Evolutionary conservation across 108 stramenopile species (phyloP), one percentile per base, ranked within the genome.

Genomic region (Cyclotella atomus): DNA sequence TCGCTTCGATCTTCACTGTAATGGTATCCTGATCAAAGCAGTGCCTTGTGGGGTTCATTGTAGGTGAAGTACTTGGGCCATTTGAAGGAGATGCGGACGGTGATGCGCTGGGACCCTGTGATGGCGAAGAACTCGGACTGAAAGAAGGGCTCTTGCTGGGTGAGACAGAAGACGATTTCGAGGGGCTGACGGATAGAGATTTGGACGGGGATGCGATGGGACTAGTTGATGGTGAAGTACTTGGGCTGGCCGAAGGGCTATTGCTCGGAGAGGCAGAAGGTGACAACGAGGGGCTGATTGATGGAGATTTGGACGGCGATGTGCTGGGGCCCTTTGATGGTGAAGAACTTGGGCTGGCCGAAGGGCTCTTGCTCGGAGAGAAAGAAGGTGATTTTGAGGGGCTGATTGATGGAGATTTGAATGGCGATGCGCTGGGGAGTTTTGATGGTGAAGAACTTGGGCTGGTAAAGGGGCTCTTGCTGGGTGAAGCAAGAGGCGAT

Each of bases 61-160:
- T 17, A 6, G 50, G 50, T 52, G 50, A 15, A 23, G 4, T 57
- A 16, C 56, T 57, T 57, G 56, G 56, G 56, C 56, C 28, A 27
- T 25, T 57, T 29, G 56, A 29, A 29, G 56, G 56, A 20, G 56
- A 27, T 50, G 5, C 20, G 5, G 49, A 50, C 4, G 49, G 49
- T 4, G 49, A 21, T 20, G 20, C 20, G n/a, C 20, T 50, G 20
- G 49, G 49, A n/a, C n/a, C n/a, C n/a, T n/a, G n/a, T n/a, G n/a
- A n/a, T n/a, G n/a, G n/a, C 16, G 16, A 15, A 50, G n/a, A 4
- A 50, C 19, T 50, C 17, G 20, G 20, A 21, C 5, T 17, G 49
- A n/a, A 17, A 17, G 49, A 20, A 4, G 49, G 49, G 19, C 20
- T 50, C n/a, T n/a, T n/a, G n/a, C n/a, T n/a, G n/a, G n/a, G n/a